A percentile compares a stretch with the other conserved stretches of the same genome.
Conservation (phyloP, 2,329 filamentous ascomycete genomes). For the Helotiales sp. region DNA sequence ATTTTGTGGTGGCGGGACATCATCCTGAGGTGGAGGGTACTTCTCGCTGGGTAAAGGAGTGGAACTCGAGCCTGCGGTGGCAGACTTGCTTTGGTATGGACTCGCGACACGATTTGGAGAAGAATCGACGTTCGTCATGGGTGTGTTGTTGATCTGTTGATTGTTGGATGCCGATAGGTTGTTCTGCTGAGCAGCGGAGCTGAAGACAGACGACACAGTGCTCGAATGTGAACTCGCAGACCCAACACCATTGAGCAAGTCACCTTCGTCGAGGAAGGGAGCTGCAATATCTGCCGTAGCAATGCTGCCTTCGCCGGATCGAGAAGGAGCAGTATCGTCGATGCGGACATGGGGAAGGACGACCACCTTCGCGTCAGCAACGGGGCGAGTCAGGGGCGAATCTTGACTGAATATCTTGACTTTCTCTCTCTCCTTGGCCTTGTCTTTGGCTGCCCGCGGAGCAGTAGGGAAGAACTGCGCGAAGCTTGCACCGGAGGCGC, state of each 20-base stretch:
- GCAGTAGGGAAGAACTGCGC: slow-evolving; percentile 86
- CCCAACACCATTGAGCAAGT: slow-evolving; percentile 71
- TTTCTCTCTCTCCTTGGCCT: slow-evolving; percentile 65
- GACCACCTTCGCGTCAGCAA: slow-evolving; percentile 46
- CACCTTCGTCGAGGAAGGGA: slow-evolving; percentile 58
- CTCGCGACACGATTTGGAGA: slow-evolving; percentile 64
- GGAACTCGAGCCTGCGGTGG: slow-evolving; percentile 43
- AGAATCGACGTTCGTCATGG: slow-evolving; percentile 69
- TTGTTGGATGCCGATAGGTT: slow-evolving; percentile 39
- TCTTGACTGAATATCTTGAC: slow-evolving; percentile 50
- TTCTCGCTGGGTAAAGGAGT: slow-evolving; percentile 40
- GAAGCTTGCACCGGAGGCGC: slow-evolving; percentile 76
- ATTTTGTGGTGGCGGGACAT: slow-evolving; percentile 38
- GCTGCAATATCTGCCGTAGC: slow-evolving; percentile 34
- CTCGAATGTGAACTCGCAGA: slow-evolving; percentile 76
- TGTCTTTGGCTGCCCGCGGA: slow-evolving; percentile 60
- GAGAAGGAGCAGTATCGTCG: slow-evolving; percentile 41
- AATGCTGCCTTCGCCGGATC: slow-evolving; percentile 28
- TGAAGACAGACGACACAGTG: slow-evolving; percentile 74
- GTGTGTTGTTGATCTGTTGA: slow-evolving; percentile 58
- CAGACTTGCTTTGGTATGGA: slow-evolving; percentile 49
- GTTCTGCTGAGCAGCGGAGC: slow-evolving; percentile 44
- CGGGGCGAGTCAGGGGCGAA: slow-evolving; percentile 39
- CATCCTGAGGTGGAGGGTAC: slow-evolving; percentile 29
- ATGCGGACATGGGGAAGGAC: slow-evolving; percentile 38